Conservation (phyloP, 2,329 filamentous ascomycete species). For the Ophiosphaerella korrae region DNA sequence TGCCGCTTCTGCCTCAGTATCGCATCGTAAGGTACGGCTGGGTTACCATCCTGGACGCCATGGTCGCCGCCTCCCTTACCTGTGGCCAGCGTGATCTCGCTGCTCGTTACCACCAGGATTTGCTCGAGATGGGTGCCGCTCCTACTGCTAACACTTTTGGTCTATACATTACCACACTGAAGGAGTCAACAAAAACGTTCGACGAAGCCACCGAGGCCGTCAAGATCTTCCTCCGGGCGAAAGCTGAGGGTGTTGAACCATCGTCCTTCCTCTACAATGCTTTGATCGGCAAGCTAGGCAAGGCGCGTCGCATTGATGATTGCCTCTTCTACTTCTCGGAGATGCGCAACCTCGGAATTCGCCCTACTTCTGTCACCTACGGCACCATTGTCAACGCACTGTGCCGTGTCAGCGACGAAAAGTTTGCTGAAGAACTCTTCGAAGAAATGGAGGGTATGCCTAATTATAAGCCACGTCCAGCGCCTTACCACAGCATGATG, state of each 20-base stretch:
- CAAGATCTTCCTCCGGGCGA: conserved; percentile 94
- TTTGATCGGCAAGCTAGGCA: conserved; percentile 95
- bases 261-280: conserved; percentile 98
- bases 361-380: conserved; percentile 96
- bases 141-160: conserved; percentile 98
- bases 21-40: conserved; percentile 90
- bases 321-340: conserved; percentile 98
- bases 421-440: conserved; percentile 96
- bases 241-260: conserved; percentile 91
- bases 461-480: conserved; percentile 97
- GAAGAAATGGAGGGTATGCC: conserved; percentile 99
- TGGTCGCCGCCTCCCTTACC: conserved; percentile 90
- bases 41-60: conserved; percentile 94
- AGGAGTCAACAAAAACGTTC: conserved; percentile 96
- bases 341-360: conserved; percentile 91
- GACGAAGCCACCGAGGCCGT: conserved; percentile 96
- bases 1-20: conserved; percentile 84
- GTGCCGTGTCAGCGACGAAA: conserved; percentile 95
- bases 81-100: conserved; percentile 81
- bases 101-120: conserved; percentile 86
- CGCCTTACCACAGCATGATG: conserved; percentile 99
- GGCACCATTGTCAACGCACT: conserved; percentile 98
- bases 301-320: conserved; percentile 96
- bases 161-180: conserved; percentile 98
- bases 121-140: conserved; percentile 86